phyloP scores from a whole-genome alignment of 202 grass and related monocot genomes.

The Bolboschoenoplectus hybrid region DNA sequence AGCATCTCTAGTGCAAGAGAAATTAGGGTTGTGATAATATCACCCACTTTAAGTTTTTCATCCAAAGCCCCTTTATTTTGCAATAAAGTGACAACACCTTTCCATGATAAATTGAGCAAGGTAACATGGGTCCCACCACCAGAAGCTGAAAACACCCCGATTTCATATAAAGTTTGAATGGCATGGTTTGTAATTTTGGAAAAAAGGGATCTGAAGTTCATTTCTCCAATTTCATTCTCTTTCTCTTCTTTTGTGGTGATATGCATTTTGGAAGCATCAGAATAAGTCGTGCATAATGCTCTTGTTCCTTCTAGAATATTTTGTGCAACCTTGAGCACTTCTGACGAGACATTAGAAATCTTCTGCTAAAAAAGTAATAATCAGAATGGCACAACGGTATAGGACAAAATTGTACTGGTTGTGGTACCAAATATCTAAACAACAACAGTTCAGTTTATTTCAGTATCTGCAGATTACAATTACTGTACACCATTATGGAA shows the following conservation, averaged over 20 bases:
- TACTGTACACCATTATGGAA: neutral
- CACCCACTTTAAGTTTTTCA: conserved; percentile 56
- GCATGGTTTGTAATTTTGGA: conserved; percentile 53
- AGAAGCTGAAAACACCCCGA: conserved; percentile 77
- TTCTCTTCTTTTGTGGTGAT: conserved; percentile 44
- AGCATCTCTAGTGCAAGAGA: conserved; percentile 68
- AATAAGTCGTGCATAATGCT: conserved; percentile 72
- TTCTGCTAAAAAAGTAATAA: conserved; percentile 53
- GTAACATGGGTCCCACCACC: conserved; percentile 74
- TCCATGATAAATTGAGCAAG: conserved; percentile 89
- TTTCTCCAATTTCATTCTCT: conserved; percentile 36
- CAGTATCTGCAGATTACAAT: neutral
- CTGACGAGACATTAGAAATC: conserved; percentile 53
- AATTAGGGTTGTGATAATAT: conserved; percentile 72
- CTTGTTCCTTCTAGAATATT: conserved; percentile 69
- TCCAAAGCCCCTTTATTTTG: conserved; percentile 75
- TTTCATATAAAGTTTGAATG: conserved; percentile 71
- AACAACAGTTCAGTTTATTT: neutral
- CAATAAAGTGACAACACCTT: conserved; percentile 80
- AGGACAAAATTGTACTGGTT: neutral
- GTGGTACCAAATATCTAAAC: conserved; percentile 11
- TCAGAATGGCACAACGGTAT: conserved; percentile 21
- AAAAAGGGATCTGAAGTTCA: conserved; percentile 44
- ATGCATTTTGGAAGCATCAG: conserved; percentile 52
- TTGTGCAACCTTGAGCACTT: conserved; percentile 64